A percentile compares a stretch with the other conserved stretches of the same genome.
Conservation (phyloP, 2,329 filamentous ascomycete genomes). For the Phialemoniopsis sp. region DNA sequence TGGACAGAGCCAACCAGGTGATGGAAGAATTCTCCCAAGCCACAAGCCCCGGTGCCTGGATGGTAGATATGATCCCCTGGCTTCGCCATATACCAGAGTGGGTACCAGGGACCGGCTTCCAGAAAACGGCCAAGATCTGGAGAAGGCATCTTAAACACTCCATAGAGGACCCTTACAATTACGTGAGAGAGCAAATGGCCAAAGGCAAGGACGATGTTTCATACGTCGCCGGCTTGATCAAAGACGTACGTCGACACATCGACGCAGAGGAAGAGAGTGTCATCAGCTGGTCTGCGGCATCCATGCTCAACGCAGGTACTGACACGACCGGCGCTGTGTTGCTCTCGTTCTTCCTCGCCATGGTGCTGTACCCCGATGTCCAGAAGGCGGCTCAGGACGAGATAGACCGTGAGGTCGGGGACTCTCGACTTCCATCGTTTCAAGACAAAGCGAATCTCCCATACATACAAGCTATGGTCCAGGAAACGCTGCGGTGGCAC, state of each 20-base stretch:
- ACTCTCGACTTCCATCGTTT: conserved; percentile 19
- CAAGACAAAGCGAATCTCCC: conserved; percentile 20
- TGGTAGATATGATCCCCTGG: conserved; percentile 20
- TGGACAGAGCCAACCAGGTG: conserved; percentile 10
- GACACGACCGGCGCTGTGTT: conserved; percentile 4
- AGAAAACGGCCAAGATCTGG: conserved; percentile 11
- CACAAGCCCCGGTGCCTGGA: conserved; percentile 13
- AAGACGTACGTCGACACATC: neutral
- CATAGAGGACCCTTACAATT: conserved; percentile 12
- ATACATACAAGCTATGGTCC: conserved; percentile 24
- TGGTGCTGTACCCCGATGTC: conserved; percentile 31
- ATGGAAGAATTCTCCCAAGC: conserved; percentile 13
- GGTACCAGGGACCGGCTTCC: conserved; percentile 19
- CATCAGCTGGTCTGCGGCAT: neutral
- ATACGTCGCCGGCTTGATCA: neutral
- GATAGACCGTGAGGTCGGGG: conserved; percentile 30
- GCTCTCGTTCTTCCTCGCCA: conserved; percentile 30
- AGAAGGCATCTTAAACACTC: conserved; percentile 5
- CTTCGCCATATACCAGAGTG: conserved; percentile 18
- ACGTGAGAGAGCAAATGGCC: conserved; percentile 13
- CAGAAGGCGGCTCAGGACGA: conserved; percentile 24
- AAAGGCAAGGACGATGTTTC: neutral
- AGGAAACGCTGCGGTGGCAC: conserved; percentile 30
- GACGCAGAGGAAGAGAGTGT: neutral
- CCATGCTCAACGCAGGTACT: neutral